Percentiles rank a stretch among this genome's conserved stretches.
These are phyloP conservation scores for Xylaria sp. DNA, from an alignment of 2,329 filamentous ascomycete genomes.

Conservation along the genomic window DNA sequence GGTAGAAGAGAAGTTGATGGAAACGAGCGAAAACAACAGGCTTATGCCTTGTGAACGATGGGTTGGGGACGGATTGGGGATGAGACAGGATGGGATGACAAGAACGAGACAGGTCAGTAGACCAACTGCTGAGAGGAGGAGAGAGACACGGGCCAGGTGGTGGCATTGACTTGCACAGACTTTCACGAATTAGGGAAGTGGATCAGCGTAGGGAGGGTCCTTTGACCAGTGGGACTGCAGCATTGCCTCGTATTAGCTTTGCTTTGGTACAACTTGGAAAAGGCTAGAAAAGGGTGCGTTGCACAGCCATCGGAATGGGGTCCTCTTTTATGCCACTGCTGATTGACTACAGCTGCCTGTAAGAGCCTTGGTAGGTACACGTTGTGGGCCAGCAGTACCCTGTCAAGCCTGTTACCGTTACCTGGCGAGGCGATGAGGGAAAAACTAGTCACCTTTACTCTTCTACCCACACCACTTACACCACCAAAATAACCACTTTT, in stretches of 20 bases:
- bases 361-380: background rate
- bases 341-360: background rate
- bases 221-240: constrained; percentile 33
- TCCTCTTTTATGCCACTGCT: constrained; percentile 9
- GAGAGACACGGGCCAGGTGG: constrained; percentile 17
- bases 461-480: too few species aligned
- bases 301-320: constrained; percentile 16
- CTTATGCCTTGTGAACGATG: constrained; percentile 30
- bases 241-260: constrained; percentile 34
- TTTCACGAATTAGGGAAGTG: constrained; percentile 37
- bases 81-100: constrained; percentile 31
- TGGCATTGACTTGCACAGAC: constrained; percentile 35
- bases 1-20: constrained; percentile 28
- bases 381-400: background rate
- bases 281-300: background rate
- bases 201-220: constrained; percentile 25
- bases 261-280: constrained; percentile 6
- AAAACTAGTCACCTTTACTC: too few species aligned
- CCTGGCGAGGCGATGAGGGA: too few species aligned
- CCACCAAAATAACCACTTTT: too few species aligned
- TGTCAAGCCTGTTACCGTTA: background rate
- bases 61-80: constrained; percentile 10
- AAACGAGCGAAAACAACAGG: constrained; percentile 39
- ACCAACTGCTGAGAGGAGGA: constrained; percentile 9
- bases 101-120: constrained; percentile 25